These are phyloP conservation scores for Fusarium euwallaceae DNA, from an alignment of 2,329 filamentous ascomycete species.

Conservation along the genomic window DNA sequence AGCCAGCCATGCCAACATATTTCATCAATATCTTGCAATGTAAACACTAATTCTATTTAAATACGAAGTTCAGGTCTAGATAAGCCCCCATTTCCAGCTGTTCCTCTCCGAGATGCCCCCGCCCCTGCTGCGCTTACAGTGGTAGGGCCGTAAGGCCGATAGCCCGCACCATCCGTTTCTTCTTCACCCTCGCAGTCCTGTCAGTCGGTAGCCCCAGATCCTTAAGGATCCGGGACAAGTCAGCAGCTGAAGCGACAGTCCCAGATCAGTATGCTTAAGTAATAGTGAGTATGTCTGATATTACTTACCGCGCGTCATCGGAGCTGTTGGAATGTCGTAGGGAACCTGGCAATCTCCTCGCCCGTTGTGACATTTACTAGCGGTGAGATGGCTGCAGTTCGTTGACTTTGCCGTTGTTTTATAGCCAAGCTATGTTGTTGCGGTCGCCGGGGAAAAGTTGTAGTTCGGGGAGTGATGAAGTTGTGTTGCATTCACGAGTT, in stretches of 20 bases:
- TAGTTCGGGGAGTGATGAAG: background rate
- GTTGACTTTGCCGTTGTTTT: background rate
- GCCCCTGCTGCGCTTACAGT: background rate
- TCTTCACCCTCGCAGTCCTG: background rate
- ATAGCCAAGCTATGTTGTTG: background rate
- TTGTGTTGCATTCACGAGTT: background rate
- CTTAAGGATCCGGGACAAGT: background rate
- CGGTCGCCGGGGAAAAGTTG: background rate
- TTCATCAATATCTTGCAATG: too few species aligned
- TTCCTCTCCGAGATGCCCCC: background rate
- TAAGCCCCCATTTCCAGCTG: background rate
- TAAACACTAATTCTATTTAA: too few species aligned
- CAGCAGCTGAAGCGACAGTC: background rate
- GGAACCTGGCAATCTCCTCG: background rate
- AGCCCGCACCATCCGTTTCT: background rate
- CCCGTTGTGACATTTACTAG: background rate
- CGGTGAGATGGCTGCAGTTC: background rate
- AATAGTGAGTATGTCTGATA: background rate
- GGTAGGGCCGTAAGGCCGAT: background rate
- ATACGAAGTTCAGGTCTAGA: background rate
- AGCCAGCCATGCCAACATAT: too few species aligned
- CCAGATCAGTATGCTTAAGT: background rate
- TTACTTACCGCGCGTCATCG: background rate
- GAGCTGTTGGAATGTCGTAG: background rate
- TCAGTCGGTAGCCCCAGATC: background rate